Conservation (phyloP, 805 yeast genomes). For the Candida manassasensis region DNA sequence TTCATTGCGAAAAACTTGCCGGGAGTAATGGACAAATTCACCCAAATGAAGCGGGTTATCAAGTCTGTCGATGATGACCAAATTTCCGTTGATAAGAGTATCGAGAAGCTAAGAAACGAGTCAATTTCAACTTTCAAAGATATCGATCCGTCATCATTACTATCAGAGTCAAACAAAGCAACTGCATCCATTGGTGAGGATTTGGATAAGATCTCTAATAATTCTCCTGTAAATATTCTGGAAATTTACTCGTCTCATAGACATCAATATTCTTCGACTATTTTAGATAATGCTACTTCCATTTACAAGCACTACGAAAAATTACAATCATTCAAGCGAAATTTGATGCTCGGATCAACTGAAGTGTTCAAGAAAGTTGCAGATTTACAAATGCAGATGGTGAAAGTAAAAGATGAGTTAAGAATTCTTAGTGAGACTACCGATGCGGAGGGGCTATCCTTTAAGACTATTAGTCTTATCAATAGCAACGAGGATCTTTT, state of each 20-base stretch:
- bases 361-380: slow-evolving; percentile 30
- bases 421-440: slow-evolving; percentile 16
- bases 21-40: slow-evolving; percentile 22
- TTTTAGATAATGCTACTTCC: slow-evolving; percentile 27
- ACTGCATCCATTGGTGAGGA: slow-evolving; percentile 8
- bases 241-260: slow-evolving; percentile 21
- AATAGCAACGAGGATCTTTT: slow-evolving; percentile 33
- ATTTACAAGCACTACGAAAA: slow-evolving; percentile 30
- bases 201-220: slow-evolving; percentile 10
- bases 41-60: slow-evolving; percentile 29
- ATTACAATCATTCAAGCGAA: slow-evolving; percentile 28
- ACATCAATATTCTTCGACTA: slow-evolving; percentile 17
- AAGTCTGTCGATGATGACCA: slow-evolving; percentile 35
- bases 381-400: slow-evolving; percentile 33
- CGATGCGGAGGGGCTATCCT: slow-evolving; percentile 9
- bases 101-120: slow-evolving; percentile 39
- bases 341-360: slow-evolving; percentile 18
- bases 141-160: slow-evolving; percentile 13
- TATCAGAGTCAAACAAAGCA: slow-evolving; percentile 7
- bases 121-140: slow-evolving; percentile 25
- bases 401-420: slow-evolving; percentile 26
- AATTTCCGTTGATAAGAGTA: slow-evolving; percentile 31
- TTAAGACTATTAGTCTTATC: slow-evolving; percentile 20
- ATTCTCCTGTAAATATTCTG: slow-evolving; percentile 9
- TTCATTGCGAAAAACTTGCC: slow-evolving; percentile 28